A percentile compares a stretch with the other conserved stretches of the same genome.
phyloP scores from a whole-genome alignment of 169 alveolate species.

The Cryptosporidium bovis region DNA sequence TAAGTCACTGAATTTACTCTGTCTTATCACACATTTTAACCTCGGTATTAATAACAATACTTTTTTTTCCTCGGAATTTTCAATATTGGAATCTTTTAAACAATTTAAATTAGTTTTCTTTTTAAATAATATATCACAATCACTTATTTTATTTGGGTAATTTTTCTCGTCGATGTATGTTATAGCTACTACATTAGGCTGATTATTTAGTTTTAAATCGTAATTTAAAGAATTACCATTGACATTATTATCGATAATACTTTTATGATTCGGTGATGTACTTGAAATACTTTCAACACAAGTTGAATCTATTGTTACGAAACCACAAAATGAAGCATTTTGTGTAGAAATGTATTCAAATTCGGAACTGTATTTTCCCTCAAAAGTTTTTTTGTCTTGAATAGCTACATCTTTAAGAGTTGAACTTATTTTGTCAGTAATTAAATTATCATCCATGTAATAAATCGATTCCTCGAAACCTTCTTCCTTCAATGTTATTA shows the following conservation, averaged over 20 bases:
- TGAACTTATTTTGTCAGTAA: background rate
- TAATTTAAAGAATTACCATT: background rate
- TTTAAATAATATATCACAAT: constrained; percentile 46
- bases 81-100: background rate
- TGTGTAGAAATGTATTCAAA: background rate
- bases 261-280: background rate
- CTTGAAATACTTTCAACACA: background rate
- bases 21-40: constrained; percentile 34
- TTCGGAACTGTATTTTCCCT: background rate
- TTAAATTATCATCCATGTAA: constrained; percentile 27
- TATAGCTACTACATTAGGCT: background rate
- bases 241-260: background rate
- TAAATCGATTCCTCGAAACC: constrained; percentile 23
- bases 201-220: background rate
- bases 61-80: background rate
- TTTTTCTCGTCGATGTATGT: background rate
- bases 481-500: constrained; percentile 26
- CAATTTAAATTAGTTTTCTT: background rate
- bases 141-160: constrained; percentile 25
- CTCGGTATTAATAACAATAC: constrained; percentile 60
- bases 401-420: background rate
- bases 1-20: background rate
- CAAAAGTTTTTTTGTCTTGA: background rate
- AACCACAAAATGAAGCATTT: constrained; percentile 68
- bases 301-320: constrained; percentile 14